These are phyloP conservation scores for Colletotrichum plurivorum DNA, from an alignment of 2,329 filamentous ascomycete species.

Conservation along the genomic window DNA sequence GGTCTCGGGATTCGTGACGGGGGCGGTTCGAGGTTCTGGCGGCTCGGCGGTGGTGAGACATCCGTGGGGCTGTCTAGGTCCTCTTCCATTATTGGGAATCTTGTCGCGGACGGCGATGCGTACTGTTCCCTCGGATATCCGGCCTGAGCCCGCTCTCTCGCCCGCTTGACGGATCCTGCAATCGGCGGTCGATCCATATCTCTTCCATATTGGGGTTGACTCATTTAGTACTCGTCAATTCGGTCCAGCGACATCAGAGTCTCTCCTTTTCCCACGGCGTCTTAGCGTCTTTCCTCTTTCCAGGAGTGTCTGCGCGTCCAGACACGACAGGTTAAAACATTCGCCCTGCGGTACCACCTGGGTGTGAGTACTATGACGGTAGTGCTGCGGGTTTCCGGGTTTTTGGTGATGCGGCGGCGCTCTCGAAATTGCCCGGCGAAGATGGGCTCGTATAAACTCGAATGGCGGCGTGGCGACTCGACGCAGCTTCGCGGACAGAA, in stretches of 20 bases:
- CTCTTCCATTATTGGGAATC: slow-evolving; percentile 42
- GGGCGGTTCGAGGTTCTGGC: slow-evolving; percentile 44
- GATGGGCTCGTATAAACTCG: slow-evolving; percentile 44
- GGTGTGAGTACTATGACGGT: slow-evolving; percentile 26
- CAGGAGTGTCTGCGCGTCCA: slow-evolving; percentile 29
- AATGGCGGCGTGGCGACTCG: slow-evolving; percentile 17
- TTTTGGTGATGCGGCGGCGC: slow-evolving; percentile 23
- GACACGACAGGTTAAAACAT: slow-evolving; percentile 27
- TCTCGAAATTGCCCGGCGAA: slow-evolving; percentile 34
- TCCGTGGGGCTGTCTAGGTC: slow-evolving; percentile 36
- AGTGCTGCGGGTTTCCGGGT: slow-evolving; percentile 25
- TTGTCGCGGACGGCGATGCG: slow-evolving; percentile 45
- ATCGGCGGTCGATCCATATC: slow-evolving; percentile 62
- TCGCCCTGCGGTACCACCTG: slow-evolving; percentile 32
- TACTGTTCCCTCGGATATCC: slow-evolving; percentile 49
- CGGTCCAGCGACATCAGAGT: slow-evolving; percentile 45
- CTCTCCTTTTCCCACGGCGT: slow-evolving; percentile 40
- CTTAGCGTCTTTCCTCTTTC: slow-evolving; percentile 38
- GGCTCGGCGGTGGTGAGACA: slow-evolving; percentile 45
- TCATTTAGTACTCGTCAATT: slow-evolving; percentile 62
- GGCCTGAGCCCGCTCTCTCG: slow-evolving; percentile 66
- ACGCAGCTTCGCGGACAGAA: slow-evolving; percentile 29
- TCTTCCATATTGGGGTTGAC: slow-evolving; percentile 68
- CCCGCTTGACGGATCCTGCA: slow-evolving; percentile 67
- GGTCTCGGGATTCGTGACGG: slow-evolving; percentile 48